These are phyloP conservation scores for Scleromitrula shiraiana DNA, from an alignment of 2,329 filamentous ascomycete species.

Conservation along the genomic window DNA sequence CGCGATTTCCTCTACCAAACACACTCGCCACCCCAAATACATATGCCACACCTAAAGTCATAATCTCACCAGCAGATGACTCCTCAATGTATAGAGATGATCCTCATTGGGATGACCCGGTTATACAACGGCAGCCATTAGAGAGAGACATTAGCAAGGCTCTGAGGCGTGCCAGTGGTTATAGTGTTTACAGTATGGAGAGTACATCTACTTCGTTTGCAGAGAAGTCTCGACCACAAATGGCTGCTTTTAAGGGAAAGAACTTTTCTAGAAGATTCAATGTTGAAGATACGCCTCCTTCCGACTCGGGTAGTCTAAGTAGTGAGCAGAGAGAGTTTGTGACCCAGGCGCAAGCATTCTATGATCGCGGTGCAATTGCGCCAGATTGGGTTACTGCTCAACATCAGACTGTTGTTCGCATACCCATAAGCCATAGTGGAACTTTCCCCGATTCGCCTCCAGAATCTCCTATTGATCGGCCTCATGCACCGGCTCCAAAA, in stretches of 20 bases:
- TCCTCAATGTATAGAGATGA: conserved; percentile 8
- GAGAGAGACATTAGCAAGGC: conserved; percentile 27
- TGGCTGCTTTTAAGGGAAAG: conserved; percentile 8
- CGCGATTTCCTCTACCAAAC: conserved; percentile 7
- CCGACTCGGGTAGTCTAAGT: conserved; percentile 5
- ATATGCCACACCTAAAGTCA: conserved; percentile 7
- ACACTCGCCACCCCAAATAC: conserved; percentile 5
- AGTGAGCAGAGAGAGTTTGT: conserved; percentile 5
- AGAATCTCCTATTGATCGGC: conserved; percentile 10
- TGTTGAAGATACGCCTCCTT: conserved; percentile 9
- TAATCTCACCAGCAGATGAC: conserved; percentile 13
- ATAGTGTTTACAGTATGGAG: conserved; percentile 21
- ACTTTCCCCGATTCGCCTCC: conserved; percentile 16
- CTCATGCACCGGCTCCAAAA: background rate
- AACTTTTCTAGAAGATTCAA: conserved; percentile 13
- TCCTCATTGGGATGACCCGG: conserved; percentile 1
- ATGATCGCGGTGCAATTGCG: conserved; percentile 19
- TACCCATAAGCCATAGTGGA: conserved; percentile 18
- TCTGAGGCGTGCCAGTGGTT: conserved; percentile 23
- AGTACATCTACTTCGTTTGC: conserved; percentile 17
- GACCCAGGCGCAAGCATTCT: conserved; percentile 17
- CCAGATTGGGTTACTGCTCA: conserved; percentile 17
- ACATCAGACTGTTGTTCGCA: conserved; percentile 17
- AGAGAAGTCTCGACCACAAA: conserved; percentile 7
- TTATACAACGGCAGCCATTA: conserved; percentile 13